Evolutionary conservation across 306 rosid species (phyloP), one percentile per base, ranked within the genome.

Genomic region (Prunus davidiana): DNA sequence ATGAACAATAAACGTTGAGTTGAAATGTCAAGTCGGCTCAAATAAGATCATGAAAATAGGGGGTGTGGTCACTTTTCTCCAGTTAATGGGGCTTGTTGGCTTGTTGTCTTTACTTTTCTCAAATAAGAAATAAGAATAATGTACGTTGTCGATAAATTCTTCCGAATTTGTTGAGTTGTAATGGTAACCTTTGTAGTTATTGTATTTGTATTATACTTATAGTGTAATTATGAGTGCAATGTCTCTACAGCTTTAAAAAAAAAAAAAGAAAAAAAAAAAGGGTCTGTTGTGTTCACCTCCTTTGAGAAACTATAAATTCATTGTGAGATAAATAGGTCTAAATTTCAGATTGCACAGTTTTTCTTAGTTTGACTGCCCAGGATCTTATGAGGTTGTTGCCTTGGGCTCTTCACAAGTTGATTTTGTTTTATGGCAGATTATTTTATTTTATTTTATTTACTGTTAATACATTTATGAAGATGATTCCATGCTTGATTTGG

Each of bases 21-120:
- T 76, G 91, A 83, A 82, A 82, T 78, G 92, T 87, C 94, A 81
- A 78, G 63, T 89, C 85, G 77, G 81, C 63, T 76, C 89, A 64
- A 77, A 75, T 81, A 79, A 80, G 74, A 83, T 84, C 81, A 83
- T 49, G 80, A 76, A 80, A 76, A 65, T 76, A 70, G 76, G 79
- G 73, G 75, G 90, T 86, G 83, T 80, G 84, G 93, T 89, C 89
- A 80, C 78, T 85, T 75, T 66, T 86, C 83, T 81, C 69, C 85
- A 74, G 84, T 90, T 67, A 89, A 74, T 81, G 81, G 81, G 72
- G 46, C 64, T 76, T 67, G 64, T 75, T 69, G 73, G 46, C 61
- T 76, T 67, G 64, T 75, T 69, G 73, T 80, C 75, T 76, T 68
- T 9, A 54, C 58, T 65, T 64, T 38, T 38, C 43, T 1, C 43